These are phyloP conservation scores for Botrytis elliptica DNA, from an alignment of 2,329 filamentous ascomycete species.

Conservation along the genomic window DNA sequence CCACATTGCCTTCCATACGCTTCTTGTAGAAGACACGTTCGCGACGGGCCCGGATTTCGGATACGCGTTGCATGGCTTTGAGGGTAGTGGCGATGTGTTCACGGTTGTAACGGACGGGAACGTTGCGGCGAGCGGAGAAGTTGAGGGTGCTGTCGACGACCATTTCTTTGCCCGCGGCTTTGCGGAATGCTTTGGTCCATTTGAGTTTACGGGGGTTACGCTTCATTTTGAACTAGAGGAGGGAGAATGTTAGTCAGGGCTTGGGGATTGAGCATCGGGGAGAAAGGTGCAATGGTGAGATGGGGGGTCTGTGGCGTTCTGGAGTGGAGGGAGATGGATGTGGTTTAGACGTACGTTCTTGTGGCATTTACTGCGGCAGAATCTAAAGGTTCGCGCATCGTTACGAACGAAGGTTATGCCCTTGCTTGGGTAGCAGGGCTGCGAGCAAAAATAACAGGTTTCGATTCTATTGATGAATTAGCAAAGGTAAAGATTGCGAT, in stretches of 20 bases:
- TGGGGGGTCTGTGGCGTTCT: not conserved
- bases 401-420: slow-evolving; percentile 48
- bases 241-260: not conserved
- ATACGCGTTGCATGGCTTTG: slow-evolving; percentile 86
- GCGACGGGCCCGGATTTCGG: slow-evolving; percentile 77
- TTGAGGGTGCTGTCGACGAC: slow-evolving; percentile 91
- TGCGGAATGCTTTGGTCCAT: slow-evolving; percentile 94
- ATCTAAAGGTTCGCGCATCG: slow-evolving; percentile 53
- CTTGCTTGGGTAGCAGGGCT: slow-evolving; percentile 64
- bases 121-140: slow-evolving; percentile 89
- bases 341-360: slow-evolving; percentile 33
- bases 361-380: slow-evolving; percentile 55
- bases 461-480: slow-evolving; percentile 21
- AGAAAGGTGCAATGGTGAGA: not conserved
- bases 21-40: slow-evolving; percentile 94
- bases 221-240: slow-evolving; percentile 84
- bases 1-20: slow-evolving; percentile 87
- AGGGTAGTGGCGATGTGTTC: slow-evolving; percentile 85
- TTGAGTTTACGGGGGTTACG: slow-evolving; percentile 94
- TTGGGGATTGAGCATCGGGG: not conserved
- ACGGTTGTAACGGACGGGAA: slow-evolving; percentile 93
- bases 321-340: not conserved
- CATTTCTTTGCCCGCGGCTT: slow-evolving; percentile 80
- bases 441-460: slow-evolving; percentile 62
- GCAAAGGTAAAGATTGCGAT: not conserved